Conservation (phyloP, 441 rosid genomes). For the Populus hybrid region DNA sequence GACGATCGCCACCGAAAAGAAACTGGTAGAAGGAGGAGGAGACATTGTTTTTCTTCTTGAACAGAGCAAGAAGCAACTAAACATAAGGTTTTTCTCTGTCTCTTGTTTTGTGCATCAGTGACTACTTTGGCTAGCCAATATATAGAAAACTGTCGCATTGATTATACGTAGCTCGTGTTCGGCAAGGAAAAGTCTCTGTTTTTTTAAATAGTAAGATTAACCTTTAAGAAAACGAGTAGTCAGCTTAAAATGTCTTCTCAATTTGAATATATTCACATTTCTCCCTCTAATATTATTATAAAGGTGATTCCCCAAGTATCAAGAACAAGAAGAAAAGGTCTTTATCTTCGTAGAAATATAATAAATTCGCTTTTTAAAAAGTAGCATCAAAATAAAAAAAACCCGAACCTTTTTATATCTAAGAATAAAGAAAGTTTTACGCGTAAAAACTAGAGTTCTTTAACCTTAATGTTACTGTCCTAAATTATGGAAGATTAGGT, state of each 20-base stretch:
- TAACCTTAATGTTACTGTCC: not conserved
- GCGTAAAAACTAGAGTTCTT: not conserved
- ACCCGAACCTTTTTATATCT: not conserved
- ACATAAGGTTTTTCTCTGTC: not conserved
- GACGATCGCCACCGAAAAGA: not conserved
- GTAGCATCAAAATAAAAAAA: too few relatives aligned
- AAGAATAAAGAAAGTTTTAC: not conserved
- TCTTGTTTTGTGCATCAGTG: not conserved
- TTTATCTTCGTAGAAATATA: too few relatives aligned
- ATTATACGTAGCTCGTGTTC: not conserved
- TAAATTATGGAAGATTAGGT: not conserved
- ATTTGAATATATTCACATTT: too few relatives aligned
- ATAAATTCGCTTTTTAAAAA: not conserved
- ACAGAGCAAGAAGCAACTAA: not conserved
- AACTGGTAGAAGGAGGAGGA: not conserved
- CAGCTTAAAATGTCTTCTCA: not conserved
- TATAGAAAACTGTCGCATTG: slow-evolving; percentile 9
- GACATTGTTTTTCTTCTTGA: not conserved
- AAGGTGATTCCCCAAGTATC: not conserved
- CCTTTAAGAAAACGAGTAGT: not conserved
- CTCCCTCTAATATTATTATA: not conserved
- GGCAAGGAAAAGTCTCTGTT: slow-evolving; percentile 1
- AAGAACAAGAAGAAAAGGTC: not conserved
- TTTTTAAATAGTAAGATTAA: not conserved
- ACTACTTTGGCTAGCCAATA: not conserved